A percentile compares a stretch with the other conserved stretches of the same genome.
Evolutionary conservation across 2,329 filamentous ascomycete species (phyloP).

Genomic region (Aspergillus sp.): DNA sequence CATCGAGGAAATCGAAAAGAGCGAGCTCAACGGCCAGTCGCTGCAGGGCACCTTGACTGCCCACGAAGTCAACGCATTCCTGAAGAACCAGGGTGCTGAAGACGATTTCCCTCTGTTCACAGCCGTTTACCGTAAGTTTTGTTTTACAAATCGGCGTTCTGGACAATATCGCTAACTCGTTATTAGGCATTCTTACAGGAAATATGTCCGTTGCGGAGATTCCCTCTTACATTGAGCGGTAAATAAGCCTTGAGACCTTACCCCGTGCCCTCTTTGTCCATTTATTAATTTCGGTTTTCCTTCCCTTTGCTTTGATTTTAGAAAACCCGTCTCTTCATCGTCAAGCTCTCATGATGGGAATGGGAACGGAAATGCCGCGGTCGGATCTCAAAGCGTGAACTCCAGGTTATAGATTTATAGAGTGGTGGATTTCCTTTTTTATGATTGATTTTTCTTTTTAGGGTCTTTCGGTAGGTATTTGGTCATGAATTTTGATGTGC

Average conservation of each 20-base stretch:
- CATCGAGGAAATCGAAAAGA: conserved; percentile 81
- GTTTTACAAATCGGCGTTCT: not conserved
- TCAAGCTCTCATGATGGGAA: conserved; percentile 4
- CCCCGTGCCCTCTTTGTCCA: conserved; percentile 4
- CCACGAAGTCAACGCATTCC: conserved; percentile 82
- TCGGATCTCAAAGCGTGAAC: conserved; percentile 2
- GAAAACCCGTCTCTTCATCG: conserved; percentile 12
- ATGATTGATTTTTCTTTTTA: conserved; percentile 4
- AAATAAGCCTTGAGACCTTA: conserved; percentile 18
- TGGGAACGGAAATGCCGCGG: not conserved
- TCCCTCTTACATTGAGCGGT: conserved; percentile 59
- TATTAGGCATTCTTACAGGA: conserved; percentile 66
- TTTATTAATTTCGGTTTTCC: conserved; percentile 12
- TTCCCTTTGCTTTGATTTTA: conserved; percentile 9
- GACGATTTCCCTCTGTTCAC: conserved; percentile 89
- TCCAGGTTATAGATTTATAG: conserved; percentile 11
- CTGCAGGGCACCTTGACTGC: conserved; percentile 92
- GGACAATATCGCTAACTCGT: conserved; percentile 12
- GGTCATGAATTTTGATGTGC: conserved; percentile 5
- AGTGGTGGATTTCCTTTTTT: conserved; percentile 2
- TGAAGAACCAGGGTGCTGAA: conserved; percentile 73
- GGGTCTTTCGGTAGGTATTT: conserved; percentile 3
- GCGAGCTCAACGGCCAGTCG: conserved; percentile 93
- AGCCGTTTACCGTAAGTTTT: conserved; percentile 63
- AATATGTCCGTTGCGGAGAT: conserved; percentile 75